phyloP scores from a whole-genome alignment of 2,329 filamentous ascomycete genomes.

The Penicillium freii region DNA sequence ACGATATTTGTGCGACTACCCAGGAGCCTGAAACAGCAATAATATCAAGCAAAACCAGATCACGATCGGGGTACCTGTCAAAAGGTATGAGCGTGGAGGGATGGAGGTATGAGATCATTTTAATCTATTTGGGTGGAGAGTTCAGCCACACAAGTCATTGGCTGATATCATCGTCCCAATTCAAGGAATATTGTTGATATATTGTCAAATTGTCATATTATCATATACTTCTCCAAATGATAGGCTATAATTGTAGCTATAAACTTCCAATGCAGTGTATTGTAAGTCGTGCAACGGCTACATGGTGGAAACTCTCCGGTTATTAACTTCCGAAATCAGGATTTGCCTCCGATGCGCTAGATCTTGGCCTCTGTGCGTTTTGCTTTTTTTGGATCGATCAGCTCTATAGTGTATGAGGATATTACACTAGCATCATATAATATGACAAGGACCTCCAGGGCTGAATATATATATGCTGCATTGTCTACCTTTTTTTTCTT shows the following conservation, averaged over 20 bases:
- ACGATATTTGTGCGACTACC: background rate
- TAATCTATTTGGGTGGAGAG: constrained; percentile 28
- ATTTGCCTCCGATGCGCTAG: background rate
- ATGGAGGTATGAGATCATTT: constrained; percentile 29
- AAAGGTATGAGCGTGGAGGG: constrained; percentile 1
- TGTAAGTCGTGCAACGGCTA: background rate
- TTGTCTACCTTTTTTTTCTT: no score
- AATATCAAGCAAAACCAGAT: background rate
- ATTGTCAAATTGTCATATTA: background rate
- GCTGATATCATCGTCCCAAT: background rate
- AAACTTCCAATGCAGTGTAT: background rate
- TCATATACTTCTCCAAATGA: background rate
- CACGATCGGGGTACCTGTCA: background rate
- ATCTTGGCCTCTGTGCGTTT: background rate
- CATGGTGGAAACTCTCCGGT: constrained; percentile 1
- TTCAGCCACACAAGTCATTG: constrained; percentile 27
- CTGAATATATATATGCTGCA: background rate
- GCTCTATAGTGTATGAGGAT: background rate
- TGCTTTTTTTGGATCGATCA: background rate
- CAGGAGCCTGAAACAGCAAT: background rate
- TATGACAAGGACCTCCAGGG: no score
- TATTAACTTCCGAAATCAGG: constrained; percentile 9
- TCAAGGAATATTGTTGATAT: background rate
- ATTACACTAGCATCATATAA: background rate
- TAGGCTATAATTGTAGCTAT: background rate